Evolutionary conservation across 2,329 filamentous ascomycete species (phyloP), one percentile per base, ranked within the genome.

Genomic region (Incumbomyces delicatus): DNA sequence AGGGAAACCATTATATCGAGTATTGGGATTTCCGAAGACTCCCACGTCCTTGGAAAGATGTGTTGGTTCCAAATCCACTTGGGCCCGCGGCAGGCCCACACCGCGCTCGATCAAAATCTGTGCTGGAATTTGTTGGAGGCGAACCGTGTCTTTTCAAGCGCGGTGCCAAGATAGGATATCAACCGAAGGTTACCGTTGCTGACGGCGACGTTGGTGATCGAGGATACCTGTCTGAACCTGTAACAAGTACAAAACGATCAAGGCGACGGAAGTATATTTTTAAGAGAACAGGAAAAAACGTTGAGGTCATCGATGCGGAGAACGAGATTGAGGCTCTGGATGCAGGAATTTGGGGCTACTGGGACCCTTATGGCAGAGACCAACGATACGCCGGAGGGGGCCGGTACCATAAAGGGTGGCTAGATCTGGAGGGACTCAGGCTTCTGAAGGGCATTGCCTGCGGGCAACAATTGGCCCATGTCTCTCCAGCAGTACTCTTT

Each of bases 201-300:
- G 33, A 37, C 16, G 14, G 33, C 22, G 14, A 45, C 18, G 6
- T 31, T 29, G 14, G 16, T 10, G 30, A 33, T 18, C 4, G 34
- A 10, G 42, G 22, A 14, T 45, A 45, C 34, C 20, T 37, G 7
- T 45, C 42, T 16, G 42, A 45, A 16, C 42, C 42, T 33, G 18
- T 42, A 6, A 30, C 40, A 14, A 27, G 32, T 8, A 14, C n/a
- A 3, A 30, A 27, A 32, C 22, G 29, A 27, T 42, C 40, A 42
- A 42, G 13, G 16, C 31, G 32, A 3, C 17, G 13, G 27, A 42
- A 32, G 13, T 33, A 14, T 13, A 10, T 17, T 13, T 42, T 5
- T 17, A 33, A 20, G 16, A 33, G 18, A 29, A n/a, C 27, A 11
- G 38, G 18, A 11, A 13, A 18, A 6, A 29, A 22, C 2, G n/a